Evolutionary conservation across 2,329 filamentous ascomycete genomes (phyloP), one percentile per base, ranked within the genome.

Genomic region (Pestalotiopsis sp.): DNA sequence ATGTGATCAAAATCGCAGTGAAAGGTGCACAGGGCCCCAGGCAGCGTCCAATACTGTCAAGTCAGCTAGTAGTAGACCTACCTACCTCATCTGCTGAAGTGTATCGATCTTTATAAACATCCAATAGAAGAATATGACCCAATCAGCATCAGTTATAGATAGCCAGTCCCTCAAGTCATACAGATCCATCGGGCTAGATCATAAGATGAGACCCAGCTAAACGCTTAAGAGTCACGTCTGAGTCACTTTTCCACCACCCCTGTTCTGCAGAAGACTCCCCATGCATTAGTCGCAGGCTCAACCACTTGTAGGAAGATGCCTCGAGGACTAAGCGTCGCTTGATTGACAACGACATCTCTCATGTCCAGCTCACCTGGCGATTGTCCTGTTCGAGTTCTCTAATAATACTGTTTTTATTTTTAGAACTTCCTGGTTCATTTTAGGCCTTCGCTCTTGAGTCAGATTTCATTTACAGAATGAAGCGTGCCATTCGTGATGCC

Each of bases 401-500:
- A 40, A 63, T 49, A 23, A 38, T 25, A 56, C 52, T 67, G 27
- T 57, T 14, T 9, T 63, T 41, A 63, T 62, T 52, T 52, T 63
- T 52, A 65, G 45, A 36, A 58, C 31, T 38, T 60, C 57, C 65
- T 62, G 52, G 49, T 52, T 65, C 56, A 62, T 45, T 41, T 36
- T 52, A 40, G 45, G n/a, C 13, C 41, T 12, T 52, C 56, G 38
- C 65, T 74, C 72, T 73, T 66, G 65, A 70, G 72, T 66, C 65
- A 72, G 71, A 63, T 3, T 70, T 62, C 68, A 68, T 73, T 71
- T 71, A 62, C 60, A 62, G 36, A 62, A 23, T 25, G 60, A 62
- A 41, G n/a, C 60, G 36, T 62, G 36, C 1, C 14, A 62, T 74
- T 73, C 70, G 68, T 74, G 23, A 77, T 72, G 69, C 72, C 72